Conservation (phyloP, 106 monocot genomes). For the Dioscorea zingiberensis region DNA sequence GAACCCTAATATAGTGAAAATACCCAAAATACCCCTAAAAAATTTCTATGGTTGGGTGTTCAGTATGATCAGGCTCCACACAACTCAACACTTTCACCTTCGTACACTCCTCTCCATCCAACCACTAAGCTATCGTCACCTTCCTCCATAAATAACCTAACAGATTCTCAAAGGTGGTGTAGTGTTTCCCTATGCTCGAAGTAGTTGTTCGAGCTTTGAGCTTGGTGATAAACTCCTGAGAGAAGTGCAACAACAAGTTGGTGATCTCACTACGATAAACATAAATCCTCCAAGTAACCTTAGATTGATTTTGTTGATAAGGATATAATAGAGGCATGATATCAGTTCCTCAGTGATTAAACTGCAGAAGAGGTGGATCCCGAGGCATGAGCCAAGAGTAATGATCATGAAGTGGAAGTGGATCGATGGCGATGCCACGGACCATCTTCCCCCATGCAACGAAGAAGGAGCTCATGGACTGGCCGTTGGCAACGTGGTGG, state of each 20-base stretch:
- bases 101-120: constrained; percentile 15
- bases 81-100: too few relatives aligned
- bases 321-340: constrained; percentile 21
- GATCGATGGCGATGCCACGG: constrained; percentile 3
- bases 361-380: constrained; percentile 25
- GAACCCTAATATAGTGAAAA: too few relatives aligned
- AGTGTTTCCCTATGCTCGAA: constrained; percentile 2
- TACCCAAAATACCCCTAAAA: too few relatives aligned
- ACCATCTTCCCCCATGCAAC: constrained; percentile 25
- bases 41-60: too few relatives aligned
- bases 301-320: not conserved
- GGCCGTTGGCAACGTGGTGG: constrained; percentile 53
- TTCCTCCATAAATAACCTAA: constrained; percentile 58
- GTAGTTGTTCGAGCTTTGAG: constrained; percentile 15
- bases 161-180: constrained; percentile 55
- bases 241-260: constrained; percentile 26
- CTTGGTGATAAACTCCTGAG: constrained; percentile 23
- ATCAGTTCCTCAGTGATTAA: constrained; percentile 44
- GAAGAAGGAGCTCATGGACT: constrained; percentile 44
- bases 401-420: constrained; percentile 7
- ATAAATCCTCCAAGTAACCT: too few relatives aligned
- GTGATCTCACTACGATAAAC: not conserved
- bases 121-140: constrained; percentile 37
- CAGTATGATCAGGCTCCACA: too few relatives aligned
- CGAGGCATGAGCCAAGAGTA: constrained; percentile 9